Percentiles rank a stretch among this genome's conserved stretches.
Evolutionary conservation across 2,329 filamentous ascomycete genomes (phyloP).

Genomic region (Dactylellina sp.): DNA sequence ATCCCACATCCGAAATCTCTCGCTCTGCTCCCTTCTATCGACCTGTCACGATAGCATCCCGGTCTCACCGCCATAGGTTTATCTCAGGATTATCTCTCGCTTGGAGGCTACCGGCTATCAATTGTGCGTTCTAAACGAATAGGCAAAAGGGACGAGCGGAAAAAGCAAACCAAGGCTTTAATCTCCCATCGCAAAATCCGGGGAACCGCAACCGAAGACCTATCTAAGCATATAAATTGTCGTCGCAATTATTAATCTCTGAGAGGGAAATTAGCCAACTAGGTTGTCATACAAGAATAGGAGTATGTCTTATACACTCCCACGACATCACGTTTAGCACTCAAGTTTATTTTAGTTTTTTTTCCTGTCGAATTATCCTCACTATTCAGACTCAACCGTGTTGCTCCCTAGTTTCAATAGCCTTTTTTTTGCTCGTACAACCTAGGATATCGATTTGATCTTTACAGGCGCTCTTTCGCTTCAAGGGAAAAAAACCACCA

Average conservation of each 20-base stretch:
- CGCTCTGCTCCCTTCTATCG: constrained; percentile 3
- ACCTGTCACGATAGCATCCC: constrained; percentile 30
- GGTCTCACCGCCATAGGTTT: constrained; percentile 33
- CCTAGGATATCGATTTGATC: constrained; percentile 30
- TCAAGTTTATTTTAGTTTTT: too few relatives aligned
- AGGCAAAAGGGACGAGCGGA: constrained; percentile 39
- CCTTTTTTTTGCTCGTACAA: background rate
- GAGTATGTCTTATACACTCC: too few relatives aligned
- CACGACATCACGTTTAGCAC: too few relatives aligned
- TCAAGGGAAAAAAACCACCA: constrained; percentile 22
- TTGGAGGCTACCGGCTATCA: constrained; percentile 45
- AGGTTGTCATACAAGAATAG: background rate
- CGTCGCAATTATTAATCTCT: constrained; percentile 37
- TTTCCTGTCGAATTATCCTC: constrained; percentile 7
- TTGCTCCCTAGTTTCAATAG: background rate
- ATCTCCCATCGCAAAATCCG: constrained; percentile 52
- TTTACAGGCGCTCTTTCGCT: constrained; percentile 11
- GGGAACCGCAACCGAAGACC: constrained; percentile 54
- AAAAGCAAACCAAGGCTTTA: constrained; percentile 49
- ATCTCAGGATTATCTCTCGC: constrained; percentile 26
- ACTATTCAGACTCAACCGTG: too few relatives aligned
- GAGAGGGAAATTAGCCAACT: constrained; percentile 20
- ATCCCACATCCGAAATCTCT: constrained; percentile 1
- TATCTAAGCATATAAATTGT: constrained; percentile 33
- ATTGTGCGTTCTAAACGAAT: constrained; percentile 42